These are phyloP conservation scores for Monosporascus ibericus DNA, from an alignment of 2,329 filamentous ascomycete species.

Conservation along the genomic window DNA sequence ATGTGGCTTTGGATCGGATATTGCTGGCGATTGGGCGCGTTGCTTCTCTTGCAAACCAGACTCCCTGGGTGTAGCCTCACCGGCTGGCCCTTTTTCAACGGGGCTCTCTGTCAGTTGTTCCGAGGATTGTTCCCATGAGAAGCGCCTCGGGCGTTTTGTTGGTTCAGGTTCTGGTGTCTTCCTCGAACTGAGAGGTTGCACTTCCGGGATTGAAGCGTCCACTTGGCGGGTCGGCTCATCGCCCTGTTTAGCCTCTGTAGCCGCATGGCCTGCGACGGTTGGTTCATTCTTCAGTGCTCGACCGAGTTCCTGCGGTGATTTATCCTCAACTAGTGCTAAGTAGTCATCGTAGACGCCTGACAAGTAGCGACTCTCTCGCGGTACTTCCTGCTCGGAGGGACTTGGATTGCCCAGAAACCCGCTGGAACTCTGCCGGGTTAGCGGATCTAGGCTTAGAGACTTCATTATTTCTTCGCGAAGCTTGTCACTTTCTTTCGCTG, in stretches of 20 bases:
- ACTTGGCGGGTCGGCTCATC: not conserved
- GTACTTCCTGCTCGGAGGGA: slow-evolving; percentile 8
- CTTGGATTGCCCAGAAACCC: slow-evolving; percentile 9
- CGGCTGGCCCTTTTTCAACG: slow-evolving; percentile 6
- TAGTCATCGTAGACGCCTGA: slow-evolving; percentile 64
- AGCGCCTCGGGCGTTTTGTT: slow-evolving; percentile 20
- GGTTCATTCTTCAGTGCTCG: slow-evolving; percentile 19
- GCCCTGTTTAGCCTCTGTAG: not conserved
- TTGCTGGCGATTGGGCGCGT: not conserved
- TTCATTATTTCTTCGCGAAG: slow-evolving; percentile 70
- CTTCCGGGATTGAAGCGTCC: slow-evolving; percentile 8
- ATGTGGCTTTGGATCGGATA: slow-evolving; percentile 5
- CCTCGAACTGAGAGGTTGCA: slow-evolving; percentile 15
- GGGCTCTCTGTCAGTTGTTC: slow-evolving; percentile 16
- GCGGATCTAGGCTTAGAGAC: slow-evolving; percentile 50
- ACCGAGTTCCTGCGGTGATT: slow-evolving; percentile 22
- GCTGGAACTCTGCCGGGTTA: slow-evolving; percentile 14
- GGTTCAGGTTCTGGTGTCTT: slow-evolving; percentile 8
- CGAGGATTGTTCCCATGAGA: slow-evolving; percentile 36
- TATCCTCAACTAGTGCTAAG: slow-evolving; percentile 47
- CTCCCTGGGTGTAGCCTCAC: not conserved
- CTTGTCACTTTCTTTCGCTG: slow-evolving; percentile 64
- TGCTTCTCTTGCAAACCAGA: not conserved
- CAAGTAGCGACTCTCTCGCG: slow-evolving; percentile 56
- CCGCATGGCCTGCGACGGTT: not conserved